These are phyloP conservation scores for Apiospora saccharicola DNA, from an alignment of 2,329 filamentous ascomycete genomes.

Conservation along the genomic window DNA sequence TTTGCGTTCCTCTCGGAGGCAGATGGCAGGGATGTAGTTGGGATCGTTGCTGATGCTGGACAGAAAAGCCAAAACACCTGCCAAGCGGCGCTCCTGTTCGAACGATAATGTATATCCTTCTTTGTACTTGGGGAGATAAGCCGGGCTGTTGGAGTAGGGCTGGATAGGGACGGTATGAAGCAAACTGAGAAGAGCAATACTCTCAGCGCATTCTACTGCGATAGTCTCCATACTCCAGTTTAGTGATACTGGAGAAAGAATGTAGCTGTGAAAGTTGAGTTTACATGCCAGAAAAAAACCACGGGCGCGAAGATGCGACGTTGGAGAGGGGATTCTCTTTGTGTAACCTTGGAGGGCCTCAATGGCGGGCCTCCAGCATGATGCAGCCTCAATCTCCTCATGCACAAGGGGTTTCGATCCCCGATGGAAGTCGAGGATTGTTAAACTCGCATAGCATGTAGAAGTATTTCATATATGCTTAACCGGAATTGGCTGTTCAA, in stretches of 20 bases:
- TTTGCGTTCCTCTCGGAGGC: slow-evolving; percentile 37
- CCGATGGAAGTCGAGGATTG: too few relatives aligned
- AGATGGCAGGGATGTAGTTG: slow-evolving; percentile 45
- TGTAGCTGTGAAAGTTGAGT: not conserved
- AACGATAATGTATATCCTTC: slow-evolving; percentile 41
- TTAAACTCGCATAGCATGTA: too few relatives aligned
- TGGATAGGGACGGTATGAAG: slow-evolving; percentile 37
- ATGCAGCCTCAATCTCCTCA: not conserved
- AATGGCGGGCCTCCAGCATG: slow-evolving; percentile 4
- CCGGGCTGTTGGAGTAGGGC: slow-evolving; percentile 31
- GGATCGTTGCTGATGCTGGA: slow-evolving; percentile 39
- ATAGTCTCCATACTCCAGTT: not conserved
- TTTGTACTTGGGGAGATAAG: slow-evolving; percentile 22
- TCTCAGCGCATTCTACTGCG: slow-evolving; percentile 37
- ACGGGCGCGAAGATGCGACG: not conserved
- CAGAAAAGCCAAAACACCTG: slow-evolving; percentile 43
- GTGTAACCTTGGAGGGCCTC: not conserved
- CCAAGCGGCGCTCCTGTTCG: slow-evolving; percentile 41
- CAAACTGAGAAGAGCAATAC: slow-evolving; percentile 37
- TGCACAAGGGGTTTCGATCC: not conserved
- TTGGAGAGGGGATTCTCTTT: not conserved
- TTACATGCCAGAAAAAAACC: not conserved
- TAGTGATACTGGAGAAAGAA: too few relatives aligned
- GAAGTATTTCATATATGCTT: too few relatives aligned
- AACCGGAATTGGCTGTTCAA: too few relatives aligned